Evolutionary conservation across 2,329 filamentous ascomycete species (phyloP), one percentile per base, ranked within the genome.

Genomic region (Pseudogymnoascus sp.): DNA sequence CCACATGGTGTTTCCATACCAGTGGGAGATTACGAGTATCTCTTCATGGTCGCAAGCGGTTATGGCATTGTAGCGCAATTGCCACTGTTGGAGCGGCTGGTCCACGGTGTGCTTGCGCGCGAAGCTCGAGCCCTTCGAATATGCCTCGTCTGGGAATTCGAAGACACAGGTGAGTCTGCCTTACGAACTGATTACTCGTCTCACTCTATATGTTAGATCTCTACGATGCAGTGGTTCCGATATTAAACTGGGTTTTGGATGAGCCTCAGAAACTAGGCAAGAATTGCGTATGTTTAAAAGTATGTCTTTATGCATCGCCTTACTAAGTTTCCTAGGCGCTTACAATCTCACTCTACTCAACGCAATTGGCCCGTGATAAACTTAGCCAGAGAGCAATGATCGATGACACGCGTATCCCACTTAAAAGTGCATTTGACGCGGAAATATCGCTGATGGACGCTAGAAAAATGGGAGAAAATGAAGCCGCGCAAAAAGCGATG

Each of bases 31-130:
- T 65, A 63, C 41, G 55, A 63, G n/a, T 58, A 59, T 39, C 26
- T 65, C 19, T 58, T 63, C n/a, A 65, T 65, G 55, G 38, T 65
- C 30, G 62, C 61, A 18, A 65, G 57, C n/a, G 58, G 63, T 26
- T 63, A 61, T 18, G 58, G 62, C 19, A 65, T 65, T 39, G 35
- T 38, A 38, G 35, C 35, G 19, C 35, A 38, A 15, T 38, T 38
- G 35, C 35, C 35, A 5, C 35, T 57, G 37, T 45, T 65, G 13
- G 57, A 63, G 15, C 39, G 55, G 41, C 45, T 65, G n/a, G 60
- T 64, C 12, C 37, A 62, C 10, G 59, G 63, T 13, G 59, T 57
- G 8, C 59, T 61, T 26, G 57, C 60, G 57, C 41, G 57, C 60
- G 48, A 62, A 60, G 61, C 61, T 60, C 59, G 59, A 41, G 60